Conservation (phyloP, 257 asterid genomes). For the Scutellaria minor region DNA sequence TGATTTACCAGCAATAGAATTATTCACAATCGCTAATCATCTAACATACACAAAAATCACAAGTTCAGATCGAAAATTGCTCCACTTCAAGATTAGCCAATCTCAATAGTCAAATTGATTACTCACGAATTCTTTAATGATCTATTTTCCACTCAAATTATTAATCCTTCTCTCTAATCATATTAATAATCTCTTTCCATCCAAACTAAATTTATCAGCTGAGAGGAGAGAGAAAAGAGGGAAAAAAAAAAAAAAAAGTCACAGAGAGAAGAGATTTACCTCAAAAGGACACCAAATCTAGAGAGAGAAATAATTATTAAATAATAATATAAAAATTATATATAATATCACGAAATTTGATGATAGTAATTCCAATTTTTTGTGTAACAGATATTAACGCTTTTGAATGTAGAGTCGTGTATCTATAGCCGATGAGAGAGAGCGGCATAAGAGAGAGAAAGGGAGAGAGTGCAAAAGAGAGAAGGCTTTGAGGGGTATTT, state of each 20-base stretch:
- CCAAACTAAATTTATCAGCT: constrained; percentile 31
- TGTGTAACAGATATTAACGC: constrained; percentile 30
- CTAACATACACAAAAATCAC: constrained; percentile 8
- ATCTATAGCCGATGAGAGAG: constrained; percentile 39
- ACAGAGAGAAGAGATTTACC: constrained; percentile 50
- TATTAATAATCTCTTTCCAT: constrained; percentile 27
- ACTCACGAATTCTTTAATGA: constrained; percentile 31
- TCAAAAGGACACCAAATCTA: constrained; percentile 55
- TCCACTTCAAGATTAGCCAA: constrained; percentile 40
- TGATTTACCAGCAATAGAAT: constrained; percentile 25
- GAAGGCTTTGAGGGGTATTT: constrained; percentile 55
- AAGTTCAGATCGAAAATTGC: constrained; percentile 44
- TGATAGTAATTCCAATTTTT: constrained; percentile 25
- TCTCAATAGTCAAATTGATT: constrained; percentile 40
- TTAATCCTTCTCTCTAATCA: constrained; percentile 25
- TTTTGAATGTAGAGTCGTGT: constrained; percentile 28
- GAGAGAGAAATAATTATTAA: constrained; percentile 49
- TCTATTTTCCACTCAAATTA: constrained; percentile 40
- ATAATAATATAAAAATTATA: constrained; percentile 6
- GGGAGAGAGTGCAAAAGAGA: constrained; percentile 35
- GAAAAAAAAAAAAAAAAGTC: constrained; percentile 10
- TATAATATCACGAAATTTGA: constrained; percentile 22
- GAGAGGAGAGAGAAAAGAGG: constrained; percentile 25
- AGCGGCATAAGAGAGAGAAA: constrained; percentile 35
- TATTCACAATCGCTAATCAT: constrained; percentile 31